Conservation (phyloP, 164 flowering plant species). For the Saururus chinensis region DNA sequence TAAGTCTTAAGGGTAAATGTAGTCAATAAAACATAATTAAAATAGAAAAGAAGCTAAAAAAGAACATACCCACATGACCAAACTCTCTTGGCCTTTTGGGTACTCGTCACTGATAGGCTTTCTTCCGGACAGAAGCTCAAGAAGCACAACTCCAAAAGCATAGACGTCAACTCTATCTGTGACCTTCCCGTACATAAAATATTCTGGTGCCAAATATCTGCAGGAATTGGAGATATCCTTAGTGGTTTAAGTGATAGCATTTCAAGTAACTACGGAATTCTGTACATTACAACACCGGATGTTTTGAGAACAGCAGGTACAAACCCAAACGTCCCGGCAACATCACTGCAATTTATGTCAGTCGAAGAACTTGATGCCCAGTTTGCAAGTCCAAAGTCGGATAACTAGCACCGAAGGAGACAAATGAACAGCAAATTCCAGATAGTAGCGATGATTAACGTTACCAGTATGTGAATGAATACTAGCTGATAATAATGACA, state of each 20-base stretch:
- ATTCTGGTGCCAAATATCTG: slow-evolving; percentile 98
- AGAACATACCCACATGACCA: slow-evolving; percentile 94
- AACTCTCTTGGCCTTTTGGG: slow-evolving; percentile 87
- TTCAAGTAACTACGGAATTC: no score
- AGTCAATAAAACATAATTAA: no score
- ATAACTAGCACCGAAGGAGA: slow-evolving; percentile 39
- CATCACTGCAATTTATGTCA: slow-evolving; percentile 66
- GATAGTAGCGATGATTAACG: no score
- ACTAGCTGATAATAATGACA: no score
- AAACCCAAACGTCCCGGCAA: slow-evolving; percentile 95
- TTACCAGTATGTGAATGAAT: no score
- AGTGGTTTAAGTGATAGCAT: no score
- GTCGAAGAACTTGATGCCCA: slow-evolving; percentile 68
- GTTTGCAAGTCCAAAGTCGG: slow-evolving; percentile 91
- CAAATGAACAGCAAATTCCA: not conserved
- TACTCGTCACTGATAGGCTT: slow-evolving; percentile 66
- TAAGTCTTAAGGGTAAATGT: no score
- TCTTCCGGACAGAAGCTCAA: slow-evolving; percentile 91
- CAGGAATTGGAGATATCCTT: not conserved
- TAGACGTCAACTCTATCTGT: slow-evolving; percentile 87
- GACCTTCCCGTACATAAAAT: slow-evolving; percentile 90
- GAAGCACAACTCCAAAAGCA: slow-evolving; percentile 91
- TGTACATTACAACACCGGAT: no score
- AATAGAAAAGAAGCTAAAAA: not conserved
- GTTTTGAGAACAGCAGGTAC: slow-evolving; percentile 20